These are phyloP conservation scores for Trichocomaceae sp. DNA, from an alignment of 2,329 filamentous ascomycete species.

Conservation along the genomic window DNA sequence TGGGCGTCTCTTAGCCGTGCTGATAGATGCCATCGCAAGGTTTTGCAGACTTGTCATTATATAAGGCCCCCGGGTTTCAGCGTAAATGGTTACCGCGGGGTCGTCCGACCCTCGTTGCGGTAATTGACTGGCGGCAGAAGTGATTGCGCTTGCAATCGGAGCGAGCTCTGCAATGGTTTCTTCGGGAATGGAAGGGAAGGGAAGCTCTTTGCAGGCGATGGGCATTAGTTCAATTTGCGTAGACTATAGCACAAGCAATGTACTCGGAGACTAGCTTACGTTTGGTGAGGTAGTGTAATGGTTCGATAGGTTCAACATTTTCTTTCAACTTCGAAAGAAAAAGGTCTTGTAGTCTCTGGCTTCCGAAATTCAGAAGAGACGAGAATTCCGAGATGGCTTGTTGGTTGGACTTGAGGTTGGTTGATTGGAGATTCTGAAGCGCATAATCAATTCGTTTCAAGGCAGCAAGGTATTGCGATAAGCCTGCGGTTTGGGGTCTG, in stretches of 20 bases:
- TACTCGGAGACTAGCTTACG: conserved; percentile 42
- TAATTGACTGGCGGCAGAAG: conserved; percentile 45
- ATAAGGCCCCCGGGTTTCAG: conserved; percentile 79
- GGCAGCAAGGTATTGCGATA: conserved; percentile 79
- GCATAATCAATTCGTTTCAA: conserved; percentile 83
- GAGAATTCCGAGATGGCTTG: conserved; percentile 76
- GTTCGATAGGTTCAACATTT: conserved; percentile 74
- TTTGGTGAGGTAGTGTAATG: conserved; percentile 88
- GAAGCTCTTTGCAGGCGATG: conserved; percentile 42
- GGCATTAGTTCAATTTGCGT: background rate
- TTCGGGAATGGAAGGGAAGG: conserved; percentile 73
- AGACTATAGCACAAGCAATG: background rate
- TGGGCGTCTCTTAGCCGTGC: conserved; percentile 68
- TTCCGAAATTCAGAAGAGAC: conserved; percentile 69
- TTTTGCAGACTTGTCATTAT: conserved; percentile 76
- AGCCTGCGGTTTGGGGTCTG: conserved; percentile 70
- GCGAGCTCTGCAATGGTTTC: conserved; percentile 70
- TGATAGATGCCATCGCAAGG: conserved; percentile 76
- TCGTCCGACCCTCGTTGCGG: conserved; percentile 54
- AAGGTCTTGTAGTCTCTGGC: conserved; percentile 73
- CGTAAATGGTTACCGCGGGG: conserved; percentile 73
- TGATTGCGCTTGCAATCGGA: conserved; percentile 72
- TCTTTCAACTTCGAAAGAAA: conserved; percentile 75
- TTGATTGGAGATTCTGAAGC: conserved; percentile 74
- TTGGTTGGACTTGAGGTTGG: conserved; percentile 89